Evolutionary conservation across 192 early-diverging fungal genomes (phyloP).

Genomic region (Umbelopsis isabellina): DNA sequence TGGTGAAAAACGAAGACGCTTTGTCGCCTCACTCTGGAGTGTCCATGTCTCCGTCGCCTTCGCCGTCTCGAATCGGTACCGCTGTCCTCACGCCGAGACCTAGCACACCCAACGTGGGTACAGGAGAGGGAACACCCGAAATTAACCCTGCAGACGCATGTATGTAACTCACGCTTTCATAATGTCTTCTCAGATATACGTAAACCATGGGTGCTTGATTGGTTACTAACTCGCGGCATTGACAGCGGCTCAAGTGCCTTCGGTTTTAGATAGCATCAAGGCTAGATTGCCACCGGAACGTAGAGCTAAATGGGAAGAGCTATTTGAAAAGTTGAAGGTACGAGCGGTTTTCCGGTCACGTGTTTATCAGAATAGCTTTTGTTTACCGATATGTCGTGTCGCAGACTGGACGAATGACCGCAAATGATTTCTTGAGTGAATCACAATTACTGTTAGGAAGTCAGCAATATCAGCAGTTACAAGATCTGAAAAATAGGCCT

Average conservation of each 20-base stretch:
- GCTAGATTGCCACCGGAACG: constrained; percentile 28
- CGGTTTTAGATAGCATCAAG: constrained; percentile 34
- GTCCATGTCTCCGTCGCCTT: background rate
- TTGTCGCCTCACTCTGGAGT: background rate
- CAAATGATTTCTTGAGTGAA: constrained; percentile 44
- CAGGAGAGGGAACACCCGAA: background rate
- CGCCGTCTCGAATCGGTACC: background rate
- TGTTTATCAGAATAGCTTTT: too few species aligned
- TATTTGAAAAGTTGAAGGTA: constrained; percentile 35
- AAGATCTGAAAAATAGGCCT: constrained; percentile 47
- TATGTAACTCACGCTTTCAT: background rate
- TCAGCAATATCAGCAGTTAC: constrained; percentile 49
- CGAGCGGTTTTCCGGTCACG: too few species aligned
- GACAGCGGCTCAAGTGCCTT: constrained; percentile 30
- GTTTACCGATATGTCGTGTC: background rate
- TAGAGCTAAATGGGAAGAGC: constrained; percentile 27
- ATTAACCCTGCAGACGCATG: constrained; percentile 6
- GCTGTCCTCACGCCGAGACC: background rate
- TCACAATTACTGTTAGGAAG: constrained; percentile 42
- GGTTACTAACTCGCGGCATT: background rate
- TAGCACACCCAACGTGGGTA: background rate
- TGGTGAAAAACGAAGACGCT: background rate
- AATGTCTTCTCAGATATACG: too few species aligned
- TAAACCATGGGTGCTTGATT: background rate
- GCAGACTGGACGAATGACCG: constrained; percentile 45